These are phyloP conservation scores for Candida ficus DNA, from an alignment of 805 yeast species.

Conservation along the genomic window DNA sequence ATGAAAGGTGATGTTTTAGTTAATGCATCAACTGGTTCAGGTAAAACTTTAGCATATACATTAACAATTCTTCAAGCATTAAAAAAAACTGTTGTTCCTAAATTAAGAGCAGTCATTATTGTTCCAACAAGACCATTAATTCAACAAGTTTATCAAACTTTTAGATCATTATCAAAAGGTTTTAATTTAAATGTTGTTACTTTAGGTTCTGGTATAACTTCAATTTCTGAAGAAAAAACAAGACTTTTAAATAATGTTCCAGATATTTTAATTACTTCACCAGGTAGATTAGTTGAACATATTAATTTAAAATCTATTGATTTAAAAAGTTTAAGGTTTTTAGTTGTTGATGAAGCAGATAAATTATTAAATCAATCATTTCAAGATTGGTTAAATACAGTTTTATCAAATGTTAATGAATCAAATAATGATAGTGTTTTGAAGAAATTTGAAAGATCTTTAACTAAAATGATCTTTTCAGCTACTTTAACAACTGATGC, in stretches of 20 bases:
- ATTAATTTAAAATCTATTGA: slow-evolving; percentile 36
- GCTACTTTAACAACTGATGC: slow-evolving; percentile 95
- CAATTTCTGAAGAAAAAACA: slow-evolving; percentile 56
- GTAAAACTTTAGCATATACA: slow-evolving; percentile 86
- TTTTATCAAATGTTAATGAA: slow-evolving; percentile 32
- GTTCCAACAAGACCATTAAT: slow-evolving; percentile 91
- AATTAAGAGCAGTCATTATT: slow-evolving; percentile 67
- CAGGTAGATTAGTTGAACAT: slow-evolving; percentile 83
- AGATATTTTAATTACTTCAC: slow-evolving; percentile 67
- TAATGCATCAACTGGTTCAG: slow-evolving; percentile 94
- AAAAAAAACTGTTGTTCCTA: slow-evolving; percentile 58
- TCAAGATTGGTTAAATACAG: slow-evolving; percentile 80
- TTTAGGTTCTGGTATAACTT: slow-evolving; percentile 45
- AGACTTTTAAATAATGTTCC: slow-evolving; percentile 46
- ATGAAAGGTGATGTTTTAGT: slow-evolving; percentile 71
- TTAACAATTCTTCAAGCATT: slow-evolving; percentile 77
- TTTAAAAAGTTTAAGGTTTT: slow-evolving; percentile 49
- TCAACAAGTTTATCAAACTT: slow-evolving; percentile 68
- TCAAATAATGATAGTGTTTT: slow-evolving; percentile 28
- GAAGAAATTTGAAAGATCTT: slow-evolving; percentile 27
- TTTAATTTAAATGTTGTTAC: slow-evolving; percentile 60
- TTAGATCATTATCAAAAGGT: slow-evolving; percentile 58
- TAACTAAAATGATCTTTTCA: slow-evolving; percentile 71
- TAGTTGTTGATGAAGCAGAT: slow-evolving; percentile 81
- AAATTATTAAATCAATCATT: slow-evolving; percentile 79